A percentile compares a stretch with the other conserved stretches of the same genome.
These are phyloP conservation scores for Scheffersomyces insectosa DNA, from an alignment of 1,139 yeast genomes.

Conservation along the genomic window DNA sequence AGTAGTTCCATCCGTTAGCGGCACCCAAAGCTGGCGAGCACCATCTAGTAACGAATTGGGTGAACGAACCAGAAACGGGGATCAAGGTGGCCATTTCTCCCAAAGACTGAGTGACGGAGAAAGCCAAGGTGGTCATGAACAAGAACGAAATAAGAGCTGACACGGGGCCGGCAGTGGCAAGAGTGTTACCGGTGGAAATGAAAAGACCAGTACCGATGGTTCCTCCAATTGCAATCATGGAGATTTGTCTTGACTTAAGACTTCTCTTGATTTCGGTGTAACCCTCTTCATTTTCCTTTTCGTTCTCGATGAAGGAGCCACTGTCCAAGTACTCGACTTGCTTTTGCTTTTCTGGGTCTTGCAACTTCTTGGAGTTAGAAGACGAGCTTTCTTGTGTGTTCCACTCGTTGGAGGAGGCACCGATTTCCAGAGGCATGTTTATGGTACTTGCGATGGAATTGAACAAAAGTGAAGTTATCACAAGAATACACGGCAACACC, in stretches of 20 bases:
- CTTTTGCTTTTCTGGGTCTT: background rate
- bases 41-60: constrained; percentile 58
- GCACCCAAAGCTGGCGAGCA: constrained; percentile 73
- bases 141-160: constrained; percentile 63
- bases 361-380: background rate
- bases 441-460: no score
- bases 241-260: constrained; percentile 44
- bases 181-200: constrained; percentile 56
- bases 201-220: constrained; percentile 70
- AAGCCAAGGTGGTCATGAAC: constrained; percentile 67
- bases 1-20: constrained; percentile 80
- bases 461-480: no score
- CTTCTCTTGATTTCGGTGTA: constrained; percentile 38
- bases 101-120: constrained; percentile 64
- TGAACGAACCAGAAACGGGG: constrained; percentile 67
- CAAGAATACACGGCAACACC: no score
- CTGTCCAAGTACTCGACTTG: background rate
- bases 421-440: no score
- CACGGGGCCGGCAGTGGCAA: constrained; percentile 70
- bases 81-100: constrained; percentile 79
- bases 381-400: background rate
- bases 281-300: background rate
- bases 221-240: constrained; percentile 39
- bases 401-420: no score
- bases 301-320: background rate